A percentile compares a stretch with the other conserved stretches of the same genome.
These are phyloP conservation scores for Trametes versicolor DNA, from an alignment of 1,284 basidiomycete genomes.

Conservation along the genomic window DNA sequence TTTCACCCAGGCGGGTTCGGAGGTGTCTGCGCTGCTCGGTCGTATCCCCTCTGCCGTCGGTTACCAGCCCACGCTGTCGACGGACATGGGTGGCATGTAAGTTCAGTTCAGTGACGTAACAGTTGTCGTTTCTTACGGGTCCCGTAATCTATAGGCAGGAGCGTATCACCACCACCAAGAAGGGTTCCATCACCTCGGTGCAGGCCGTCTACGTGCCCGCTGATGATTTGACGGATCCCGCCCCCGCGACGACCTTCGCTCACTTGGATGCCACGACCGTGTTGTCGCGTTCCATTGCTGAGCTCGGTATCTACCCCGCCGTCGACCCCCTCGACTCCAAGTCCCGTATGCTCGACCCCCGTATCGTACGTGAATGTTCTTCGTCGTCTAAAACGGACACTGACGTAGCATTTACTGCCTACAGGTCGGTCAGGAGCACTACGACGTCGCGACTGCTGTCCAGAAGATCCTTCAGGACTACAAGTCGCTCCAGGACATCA, in stretches of 20 bases:
- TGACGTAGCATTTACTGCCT: background rate
- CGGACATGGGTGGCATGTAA: slow-evolving; percentile 99
- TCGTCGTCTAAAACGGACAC: background rate
- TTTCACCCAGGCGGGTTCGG: slow-evolving; percentile 99
- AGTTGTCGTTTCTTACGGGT: slow-evolving; percentile 5
- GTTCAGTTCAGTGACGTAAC: slow-evolving; percentile 45
- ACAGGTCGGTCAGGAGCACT: slow-evolving; percentile 88
- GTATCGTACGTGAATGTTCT: slow-evolving; percentile 70
- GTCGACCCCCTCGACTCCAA: slow-evolving; percentile 99
- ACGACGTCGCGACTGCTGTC: slow-evolving; percentile 93
- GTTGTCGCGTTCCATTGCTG: slow-evolving; percentile 98
- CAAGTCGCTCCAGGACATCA: slow-evolving; percentile 98
- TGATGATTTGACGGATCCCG: slow-evolving; percentile 99
- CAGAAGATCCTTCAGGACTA: slow-evolving; percentile 99
- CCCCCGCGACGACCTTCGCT: slow-evolving; percentile 98
- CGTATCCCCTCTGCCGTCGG: slow-evolving; percentile 99
- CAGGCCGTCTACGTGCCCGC: slow-evolving; percentile 99
- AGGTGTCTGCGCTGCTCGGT: slow-evolving; percentile 99
- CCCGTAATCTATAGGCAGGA: slow-evolving; percentile 75
- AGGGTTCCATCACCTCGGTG: slow-evolving; percentile 99
- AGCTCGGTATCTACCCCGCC: slow-evolving; percentile 99
- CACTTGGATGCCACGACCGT: slow-evolving; percentile 99
- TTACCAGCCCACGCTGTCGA: slow-evolving; percentile 99
- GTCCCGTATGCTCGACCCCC: slow-evolving; percentile 99
- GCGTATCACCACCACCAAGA: slow-evolving; percentile 99